Evolutionary conservation across 176 grass and related monocot species (phyloP).

Genomic region (Puccinellia tenuiflora): DNA sequence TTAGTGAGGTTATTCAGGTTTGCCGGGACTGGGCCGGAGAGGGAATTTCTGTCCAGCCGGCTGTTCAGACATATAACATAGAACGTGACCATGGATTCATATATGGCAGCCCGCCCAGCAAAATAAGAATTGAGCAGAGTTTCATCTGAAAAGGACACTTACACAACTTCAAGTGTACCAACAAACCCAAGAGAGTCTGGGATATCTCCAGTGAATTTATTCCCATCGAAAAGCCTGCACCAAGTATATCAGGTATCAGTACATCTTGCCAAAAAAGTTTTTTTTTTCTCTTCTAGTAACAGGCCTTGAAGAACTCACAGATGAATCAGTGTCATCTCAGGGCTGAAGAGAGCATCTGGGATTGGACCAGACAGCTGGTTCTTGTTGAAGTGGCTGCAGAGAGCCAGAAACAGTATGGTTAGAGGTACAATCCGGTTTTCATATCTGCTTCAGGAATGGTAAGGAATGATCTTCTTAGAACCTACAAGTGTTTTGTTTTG

Average conservation of each 20-base stretch:
- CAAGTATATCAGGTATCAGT: neutral
- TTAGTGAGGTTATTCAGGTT: conserved; percentile 70
- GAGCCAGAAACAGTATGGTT: conserved; percentile 9
- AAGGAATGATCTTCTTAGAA: conserved; percentile 3
- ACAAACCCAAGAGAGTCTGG: conserved; percentile 71
- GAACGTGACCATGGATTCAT: neutral
- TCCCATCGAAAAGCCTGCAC: conserved; percentile 84
- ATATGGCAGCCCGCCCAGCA: neutral
- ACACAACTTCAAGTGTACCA: conserved; percentile 69
- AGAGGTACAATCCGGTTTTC: neutral
- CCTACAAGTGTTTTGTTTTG: conserved; percentile 85
- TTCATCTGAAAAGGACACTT: conserved; percentile 38
- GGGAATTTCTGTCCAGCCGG: conserved; percentile 66
- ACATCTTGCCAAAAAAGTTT: neutral
- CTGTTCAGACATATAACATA: conserved; percentile 43
- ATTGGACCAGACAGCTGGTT: conserved; percentile 80
- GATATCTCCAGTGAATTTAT: conserved; percentile 62
- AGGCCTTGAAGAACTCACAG: conserved; percentile 49
- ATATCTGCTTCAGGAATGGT: neutral
- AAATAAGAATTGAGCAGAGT: neutral
- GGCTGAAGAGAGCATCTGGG: conserved; percentile 74
- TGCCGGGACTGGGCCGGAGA: conserved; percentile 55
- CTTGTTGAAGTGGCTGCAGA: conserved; percentile 84
- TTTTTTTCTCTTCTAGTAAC: neutral
- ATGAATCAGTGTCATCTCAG: conserved; percentile 76